Base-by-base conservation (phyloP, 1,139 yeast genomes). In the Candida sp. region DNA sequence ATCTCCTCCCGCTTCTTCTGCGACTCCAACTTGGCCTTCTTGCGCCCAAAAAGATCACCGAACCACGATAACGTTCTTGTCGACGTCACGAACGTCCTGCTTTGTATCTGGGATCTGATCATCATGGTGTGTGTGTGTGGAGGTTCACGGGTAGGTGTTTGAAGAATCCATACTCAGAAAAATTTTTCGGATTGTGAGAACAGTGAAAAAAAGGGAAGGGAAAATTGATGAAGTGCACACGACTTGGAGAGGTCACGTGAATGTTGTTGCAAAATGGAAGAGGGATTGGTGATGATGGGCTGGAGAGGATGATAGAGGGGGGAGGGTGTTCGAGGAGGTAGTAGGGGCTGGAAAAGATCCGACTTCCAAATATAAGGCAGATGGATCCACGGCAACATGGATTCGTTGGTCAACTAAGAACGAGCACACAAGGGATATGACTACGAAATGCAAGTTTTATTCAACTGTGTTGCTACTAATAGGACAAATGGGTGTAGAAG, bases 1-100 rank as follows among this genome's bases (percentile, higher is more conserved):
- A 75, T 78, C 51, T 72, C 70, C 54, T 61, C 57, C 57, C 61
- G 58, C 51, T 60, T 49, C 33, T 49, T 38, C 25, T 58, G 56
- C 30, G 52, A 51, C 42, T 57, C 49, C 9, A 43, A 32, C n/a
- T 31, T 37, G 11, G 42, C 12, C 22, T 47, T 50, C 22, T 53
- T 52, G n/a, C 43, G 43, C 5, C 59, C 59, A 38, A 54, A 56
- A 26, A 56, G 22, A 38, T 54, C 58, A 22, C 54, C 54, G 27
- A 54, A 45, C 59, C 59, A 56, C n/a, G 57, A 52, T 3, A 42
- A 35, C 3, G 46, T 33, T 22, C 37, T 32, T 6, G 52, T 12
- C 4, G 55, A 32, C 8, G 50, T 48, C n/a, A 50, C 28, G 27
- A 58, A 46, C 27, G 58, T 26, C 50, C 60, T 52, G 11, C 32